Percentiles rank a stretch among this genome's conserved stretches.
phyloP scores from a whole-genome alignment of 2,329 filamentous ascomycete genomes.

The Microsporum audouinii region DNA sequence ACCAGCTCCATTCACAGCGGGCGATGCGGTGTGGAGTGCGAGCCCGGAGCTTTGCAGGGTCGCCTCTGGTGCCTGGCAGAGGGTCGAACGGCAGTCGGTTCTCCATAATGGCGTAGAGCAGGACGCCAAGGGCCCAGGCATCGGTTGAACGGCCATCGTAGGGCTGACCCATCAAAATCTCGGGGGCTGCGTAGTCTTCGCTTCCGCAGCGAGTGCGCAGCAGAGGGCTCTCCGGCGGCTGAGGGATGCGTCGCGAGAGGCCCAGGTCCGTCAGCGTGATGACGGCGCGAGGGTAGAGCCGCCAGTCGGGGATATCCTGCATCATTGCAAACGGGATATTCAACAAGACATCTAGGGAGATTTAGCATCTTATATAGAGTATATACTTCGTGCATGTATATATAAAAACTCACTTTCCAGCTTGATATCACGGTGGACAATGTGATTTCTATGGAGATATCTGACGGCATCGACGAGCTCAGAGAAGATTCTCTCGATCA shows the following conservation, averaged over 20 bases:
- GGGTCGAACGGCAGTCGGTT: slow-evolving; percentile 89
- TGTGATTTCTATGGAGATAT: slow-evolving; percentile 73
- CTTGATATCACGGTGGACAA: slow-evolving; percentile 96
- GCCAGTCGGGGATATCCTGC: slow-evolving; percentile 56
- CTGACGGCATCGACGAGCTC: slow-evolving; percentile 75
- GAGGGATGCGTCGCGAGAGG: slow-evolving; percentile 69
- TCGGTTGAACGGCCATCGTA: slow-evolving; percentile 90
- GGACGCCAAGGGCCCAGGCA: slow-evolving; percentile 87
- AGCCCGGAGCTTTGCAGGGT: slow-evolving; percentile 63
- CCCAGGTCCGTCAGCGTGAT: slow-evolving; percentile 86
- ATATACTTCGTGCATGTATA: background rate
- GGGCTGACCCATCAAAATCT: slow-evolving; percentile 87
- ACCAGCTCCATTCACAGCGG: slow-evolving; percentile 90
- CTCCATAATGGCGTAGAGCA: slow-evolving; percentile 88
- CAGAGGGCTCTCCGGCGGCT: slow-evolving; percentile 63
- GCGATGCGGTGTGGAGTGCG: slow-evolving; percentile 90
- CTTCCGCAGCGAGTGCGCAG: slow-evolving; percentile 90
- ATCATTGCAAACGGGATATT: slow-evolving; percentile 64
- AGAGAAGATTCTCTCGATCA: slow-evolving; percentile 70
- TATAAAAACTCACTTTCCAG: slow-evolving; percentile 65
- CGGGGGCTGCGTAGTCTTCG: slow-evolving; percentile 93
- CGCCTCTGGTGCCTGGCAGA: slow-evolving; percentile 60
- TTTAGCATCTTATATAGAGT: background rate
- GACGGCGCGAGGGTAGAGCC: slow-evolving; percentile 66
- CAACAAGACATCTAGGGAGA: slow-evolving; percentile 65